Evolutionary conservation across 306 rosid species (phyloP), one percentile per base, ranked within the genome.

Genomic region (Gillenia trifoliata): DNA sequence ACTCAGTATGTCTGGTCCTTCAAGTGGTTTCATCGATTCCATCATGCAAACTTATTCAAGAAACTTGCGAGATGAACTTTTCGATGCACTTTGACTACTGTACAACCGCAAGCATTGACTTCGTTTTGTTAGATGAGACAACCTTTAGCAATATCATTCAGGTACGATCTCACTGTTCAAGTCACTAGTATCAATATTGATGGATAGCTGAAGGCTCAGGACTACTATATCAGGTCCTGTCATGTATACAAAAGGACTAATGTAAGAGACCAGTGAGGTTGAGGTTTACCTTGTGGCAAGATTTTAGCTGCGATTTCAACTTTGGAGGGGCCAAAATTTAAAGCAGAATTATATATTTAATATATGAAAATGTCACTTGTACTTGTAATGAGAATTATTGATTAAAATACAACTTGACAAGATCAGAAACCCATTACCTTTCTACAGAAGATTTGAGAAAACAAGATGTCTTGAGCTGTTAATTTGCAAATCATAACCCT

Each of bases 81-180:
- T 72, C 97, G 56, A 88, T 76, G 93, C 96, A 94, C 88, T 91
- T 94, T 62, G 98, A 94, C 87, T 91, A 89, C 72, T 91, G 89
- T 82, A 90, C 92, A 83, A 94, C 96, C 75, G 90, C 97, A 16
- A 84, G 89, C 81, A 76, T 82, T 9, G 93, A 90, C 77, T 91
- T 94, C n/a, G 80, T 89, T 79, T 68, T 82, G 77, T 85, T 94
- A 78, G 97, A 91, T 19, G 91, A 88, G 84, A 75, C 83, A 69
- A 82, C 82, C 68, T 91, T 91, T 75, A 68, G 81, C 86, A 85
- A 82, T 75, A 90, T 94, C 79, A 72, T 94, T 82, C 84, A 84
- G 98, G 98, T 90, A 56, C 26, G 89, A 77, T 64, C n/a, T 78
- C 81, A 36, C 66, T 5, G 69, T 54, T 76, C 41, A 71, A 29